Percentiles rank a stretch among this genome's conserved stretches.
Conservation (phyloP, 306 rosid genomes). For the Lagenaria siceraria region DNA sequence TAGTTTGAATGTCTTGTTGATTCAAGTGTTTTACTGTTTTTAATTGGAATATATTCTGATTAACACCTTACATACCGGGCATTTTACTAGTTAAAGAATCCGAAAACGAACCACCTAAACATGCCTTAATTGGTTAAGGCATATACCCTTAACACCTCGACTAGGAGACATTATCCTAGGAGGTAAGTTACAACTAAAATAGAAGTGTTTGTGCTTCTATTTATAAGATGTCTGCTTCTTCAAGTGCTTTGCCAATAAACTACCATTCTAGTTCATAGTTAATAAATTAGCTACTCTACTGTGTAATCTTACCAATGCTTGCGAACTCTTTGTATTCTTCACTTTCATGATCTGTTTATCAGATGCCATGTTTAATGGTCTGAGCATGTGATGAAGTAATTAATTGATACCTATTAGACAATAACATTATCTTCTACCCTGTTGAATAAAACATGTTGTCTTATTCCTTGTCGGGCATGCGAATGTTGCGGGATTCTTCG, state of each 20-base stretch:
- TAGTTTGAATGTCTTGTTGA: neutral
- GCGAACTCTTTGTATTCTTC: neutral
- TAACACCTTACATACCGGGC: neutral
- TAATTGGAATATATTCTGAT: neutral
- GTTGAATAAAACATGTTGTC: neutral
- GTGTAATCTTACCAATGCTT: neutral
- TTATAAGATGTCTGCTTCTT: neutral
- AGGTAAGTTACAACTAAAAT: slow-evolving; percentile 37
- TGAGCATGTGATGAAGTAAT: neutral
- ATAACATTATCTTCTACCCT: neutral
- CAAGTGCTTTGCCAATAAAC: neutral
- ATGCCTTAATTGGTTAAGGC: neutral
- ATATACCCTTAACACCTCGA: too few species aligned
- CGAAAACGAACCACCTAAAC: neutral
- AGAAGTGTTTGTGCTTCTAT: neutral
- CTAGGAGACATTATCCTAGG: slow-evolving; percentile 42
- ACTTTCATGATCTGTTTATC: neutral
- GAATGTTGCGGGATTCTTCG: neutral
- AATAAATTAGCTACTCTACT: neutral
- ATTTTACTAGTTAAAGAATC: neutral
- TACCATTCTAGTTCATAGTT: neutral
- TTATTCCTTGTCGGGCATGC: neutral
- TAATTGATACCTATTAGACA: neutral
- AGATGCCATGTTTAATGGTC: neutral
- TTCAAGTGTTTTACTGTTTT: neutral